These are phyloP conservation scores for Hypomyces perniciosus DNA, from an alignment of 2,329 filamentous ascomycete genomes.

Conservation along the genomic window DNA sequence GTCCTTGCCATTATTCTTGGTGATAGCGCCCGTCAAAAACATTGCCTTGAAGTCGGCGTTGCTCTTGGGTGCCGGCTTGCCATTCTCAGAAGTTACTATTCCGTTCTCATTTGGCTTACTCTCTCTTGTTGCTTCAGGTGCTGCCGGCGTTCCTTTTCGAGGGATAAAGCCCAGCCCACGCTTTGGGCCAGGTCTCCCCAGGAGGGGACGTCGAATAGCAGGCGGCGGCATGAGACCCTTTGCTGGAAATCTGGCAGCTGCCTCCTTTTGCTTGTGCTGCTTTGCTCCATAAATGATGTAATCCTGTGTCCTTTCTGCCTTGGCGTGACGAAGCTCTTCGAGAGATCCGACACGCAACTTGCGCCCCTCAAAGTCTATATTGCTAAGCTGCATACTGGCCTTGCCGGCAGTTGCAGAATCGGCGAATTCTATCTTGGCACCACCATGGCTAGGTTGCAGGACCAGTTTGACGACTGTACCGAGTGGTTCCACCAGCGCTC, in stretches of 20 bases:
- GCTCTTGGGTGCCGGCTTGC: constrained; percentile 37
- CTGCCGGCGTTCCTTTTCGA: constrained; percentile 16
- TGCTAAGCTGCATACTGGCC: constrained; percentile 56
- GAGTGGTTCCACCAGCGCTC: constrained; percentile 62
- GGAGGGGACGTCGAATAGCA: constrained; percentile 36
- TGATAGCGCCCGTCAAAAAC: constrained; percentile 28
- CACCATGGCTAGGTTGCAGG: constrained; percentile 74
- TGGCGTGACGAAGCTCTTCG: constrained; percentile 49
- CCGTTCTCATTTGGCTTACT: constrained; percentile 24
- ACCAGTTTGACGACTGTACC: constrained; percentile 70
- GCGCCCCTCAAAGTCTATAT: constrained; percentile 47
- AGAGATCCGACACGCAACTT: constrained; percentile 50
- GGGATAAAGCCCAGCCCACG: constrained; percentile 39
- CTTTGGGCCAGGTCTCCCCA: constrained; percentile 36
- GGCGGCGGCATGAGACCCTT: constrained; percentile 39
- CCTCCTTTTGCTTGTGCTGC: constrained; percentile 23
- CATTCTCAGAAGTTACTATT: constrained; percentile 4
- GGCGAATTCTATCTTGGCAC: constrained; percentile 78
- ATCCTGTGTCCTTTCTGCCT: constrained; percentile 33
- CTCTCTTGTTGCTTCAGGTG: constrained; percentile 17
- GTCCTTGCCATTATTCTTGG: constrained; percentile 12
- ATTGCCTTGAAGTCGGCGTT: constrained; percentile 56
- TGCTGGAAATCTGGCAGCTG: constrained; percentile 13
- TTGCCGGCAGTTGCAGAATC: constrained; percentile 66
- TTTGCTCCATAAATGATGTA: constrained; percentile 25